A percentile compares a stretch with the other conserved stretches of the same genome.
These are phyloP conservation scores for Diddensiella transvaalensis DNA, from an alignment of 805 yeast genomes.

Conservation along the genomic window DNA sequence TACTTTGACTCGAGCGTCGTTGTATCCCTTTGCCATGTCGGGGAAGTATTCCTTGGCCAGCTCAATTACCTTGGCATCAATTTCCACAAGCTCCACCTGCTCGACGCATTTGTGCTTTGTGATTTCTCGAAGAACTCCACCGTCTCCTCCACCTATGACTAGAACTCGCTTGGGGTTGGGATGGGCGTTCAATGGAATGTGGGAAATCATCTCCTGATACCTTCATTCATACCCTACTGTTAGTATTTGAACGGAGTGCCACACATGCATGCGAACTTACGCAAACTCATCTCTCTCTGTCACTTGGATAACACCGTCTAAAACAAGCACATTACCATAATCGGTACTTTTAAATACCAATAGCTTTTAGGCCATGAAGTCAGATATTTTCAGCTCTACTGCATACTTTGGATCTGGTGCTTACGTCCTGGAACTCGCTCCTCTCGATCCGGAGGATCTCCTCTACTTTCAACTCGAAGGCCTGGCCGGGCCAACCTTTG, in stretches of 20 bases:
- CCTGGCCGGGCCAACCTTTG: constrained; percentile 99
- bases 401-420: constrained; percentile 2
- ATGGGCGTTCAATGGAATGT: constrained; percentile 87
- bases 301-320: constrained; percentile 93
- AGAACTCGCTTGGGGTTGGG: constrained; percentile 91
- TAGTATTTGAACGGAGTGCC: not conserved
- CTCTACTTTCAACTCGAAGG: constrained; percentile 86
- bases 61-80: constrained; percentile 88
- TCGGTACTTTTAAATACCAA: constrained; percentile 88
- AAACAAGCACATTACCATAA: constrained; percentile 92
- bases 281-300: constrained; percentile 97
- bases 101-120: constrained; percentile 85
- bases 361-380: constrained; percentile 30
- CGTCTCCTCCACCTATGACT: constrained; percentile 98
- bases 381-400: not conserved
- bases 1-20: constrained; percentile 84
- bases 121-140: constrained; percentile 94
- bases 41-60: constrained; percentile 86
- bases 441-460: constrained; percentile 79
- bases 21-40: constrained; percentile 75
- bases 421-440: constrained; percentile 83
- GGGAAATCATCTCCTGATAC: constrained; percentile 98
- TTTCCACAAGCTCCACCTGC: constrained; percentile 81
- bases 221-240: constrained; percentile 6
- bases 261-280: constrained; percentile 17